Conservation (phyloP, 129 eudicot species). For the Centella asiatica region DNA sequence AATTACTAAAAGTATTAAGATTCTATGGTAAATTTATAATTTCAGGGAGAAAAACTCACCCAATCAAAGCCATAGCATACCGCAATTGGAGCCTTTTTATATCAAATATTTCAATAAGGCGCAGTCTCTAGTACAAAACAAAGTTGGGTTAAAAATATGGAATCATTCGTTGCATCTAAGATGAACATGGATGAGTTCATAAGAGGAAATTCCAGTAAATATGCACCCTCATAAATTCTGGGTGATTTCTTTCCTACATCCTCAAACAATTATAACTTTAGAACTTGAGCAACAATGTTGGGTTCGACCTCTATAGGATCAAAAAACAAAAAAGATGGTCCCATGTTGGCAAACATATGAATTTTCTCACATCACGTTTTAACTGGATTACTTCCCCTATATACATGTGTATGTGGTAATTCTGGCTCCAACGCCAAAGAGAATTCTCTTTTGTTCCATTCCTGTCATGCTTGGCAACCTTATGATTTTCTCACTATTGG, state of each 20-base stretch:
- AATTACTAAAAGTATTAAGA: neutral
- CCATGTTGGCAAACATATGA: too few relatives aligned
- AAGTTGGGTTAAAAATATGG: neutral
- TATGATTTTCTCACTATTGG: too few relatives aligned
- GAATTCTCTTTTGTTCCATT: too few relatives aligned
- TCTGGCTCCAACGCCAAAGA: too few relatives aligned
- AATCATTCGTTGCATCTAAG: neutral
- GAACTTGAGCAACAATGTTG: too few relatives aligned
- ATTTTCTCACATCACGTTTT: neutral
- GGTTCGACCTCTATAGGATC: too few relatives aligned
- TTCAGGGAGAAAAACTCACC: conserved; percentile 34
- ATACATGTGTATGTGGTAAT: too few relatives aligned
- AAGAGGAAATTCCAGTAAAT: neutral
- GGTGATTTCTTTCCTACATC: too few relatives aligned
- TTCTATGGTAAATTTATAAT: neutral
- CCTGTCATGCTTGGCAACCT: too few relatives aligned
- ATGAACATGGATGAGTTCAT: neutral
- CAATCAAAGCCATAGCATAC: conserved; percentile 74
- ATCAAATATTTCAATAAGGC: conserved; percentile 84
- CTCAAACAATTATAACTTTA: too few relatives aligned
- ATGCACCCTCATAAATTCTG: neutral
- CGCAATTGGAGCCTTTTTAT: conserved; percentile 87
- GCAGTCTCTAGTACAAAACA: conserved; percentile 51
- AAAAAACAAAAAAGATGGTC: too few relatives aligned
- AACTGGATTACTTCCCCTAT: too few relatives aligned